Conservation (phyloP, 495 filamentous ascomycete species). For the Neurospora discreta region DNA sequence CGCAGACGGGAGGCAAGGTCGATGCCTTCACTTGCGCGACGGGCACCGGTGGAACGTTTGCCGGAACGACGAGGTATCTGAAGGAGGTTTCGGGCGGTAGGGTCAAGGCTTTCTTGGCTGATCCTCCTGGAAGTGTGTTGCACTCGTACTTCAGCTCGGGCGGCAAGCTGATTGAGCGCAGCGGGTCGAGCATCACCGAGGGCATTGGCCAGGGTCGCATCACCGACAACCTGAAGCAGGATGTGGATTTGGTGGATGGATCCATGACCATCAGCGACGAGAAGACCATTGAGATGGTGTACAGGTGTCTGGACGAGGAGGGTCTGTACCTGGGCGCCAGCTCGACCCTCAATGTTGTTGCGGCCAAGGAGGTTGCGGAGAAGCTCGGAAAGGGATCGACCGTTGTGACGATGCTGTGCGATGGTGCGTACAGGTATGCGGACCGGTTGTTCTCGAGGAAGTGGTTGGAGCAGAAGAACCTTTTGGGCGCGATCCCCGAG, state of each 20-base stretch:
- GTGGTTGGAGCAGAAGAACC: conserved; percentile 78
- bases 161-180: conserved; percentile 69
- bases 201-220: conserved; percentile 96
- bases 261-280: conserved; percentile 78
- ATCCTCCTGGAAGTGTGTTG: conserved; percentile 85
- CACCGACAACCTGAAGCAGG: conserved; percentile 81
- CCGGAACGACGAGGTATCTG: conserved; percentile 79
- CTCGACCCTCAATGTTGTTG: conserved; percentile 85
- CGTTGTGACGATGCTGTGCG: conserved; percentile 86
- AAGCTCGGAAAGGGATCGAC: conserved; percentile 82
- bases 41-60: conserved; percentile 84
- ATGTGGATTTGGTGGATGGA: conserved; percentile 78
- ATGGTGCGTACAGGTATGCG: conserved; percentile 93
- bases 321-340: conserved; percentile 93
- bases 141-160: conserved; percentile 85
- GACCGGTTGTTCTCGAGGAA: conserved; percentile 81
- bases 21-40: conserved; percentile 95
- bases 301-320: conserved; percentile 92
- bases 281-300: conserved; percentile 96
- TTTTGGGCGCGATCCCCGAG: conserved; percentile 73
- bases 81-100: conserved; percentile 70
- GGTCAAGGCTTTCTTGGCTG: conserved; percentile 86
- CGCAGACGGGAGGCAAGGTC: conserved; percentile 76
- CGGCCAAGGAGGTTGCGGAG: conserved; percentile 88
- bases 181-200: conserved; percentile 86